phyloP scores from a whole-genome alignment of 352 stramenopile genomes.

The Phytopythium cucurbitacearum region DNA sequence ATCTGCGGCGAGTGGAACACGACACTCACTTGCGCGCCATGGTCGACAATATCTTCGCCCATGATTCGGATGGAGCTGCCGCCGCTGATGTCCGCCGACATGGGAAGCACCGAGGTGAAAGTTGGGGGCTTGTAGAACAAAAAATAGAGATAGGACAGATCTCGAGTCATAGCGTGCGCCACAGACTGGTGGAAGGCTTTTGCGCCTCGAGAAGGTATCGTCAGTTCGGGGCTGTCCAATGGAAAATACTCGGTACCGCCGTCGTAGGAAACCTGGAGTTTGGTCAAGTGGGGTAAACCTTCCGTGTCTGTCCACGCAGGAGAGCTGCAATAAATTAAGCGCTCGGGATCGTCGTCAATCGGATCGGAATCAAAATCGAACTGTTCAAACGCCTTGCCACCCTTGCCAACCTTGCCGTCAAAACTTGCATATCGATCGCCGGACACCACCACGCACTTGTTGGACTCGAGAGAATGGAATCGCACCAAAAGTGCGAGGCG shows the following conservation, averaged over 20 bases:
- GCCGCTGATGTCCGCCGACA: conserved; percentile 62
- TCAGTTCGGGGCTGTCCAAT: conserved; percentile 8
- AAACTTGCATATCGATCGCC: conserved; percentile 3
- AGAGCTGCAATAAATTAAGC: conserved; percentile 41
- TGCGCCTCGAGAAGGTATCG: not conserved
- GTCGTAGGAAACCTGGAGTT: conserved; percentile 72
- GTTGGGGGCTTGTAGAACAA: conserved; percentile 62
- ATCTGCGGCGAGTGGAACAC: conserved; percentile 50
- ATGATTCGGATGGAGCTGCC: conserved; percentile 61
- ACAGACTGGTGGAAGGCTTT: conserved; percentile 3
- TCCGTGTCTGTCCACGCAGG: conserved; percentile 27
- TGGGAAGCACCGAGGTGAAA: conserved; percentile 41
- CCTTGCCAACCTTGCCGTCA: no score
- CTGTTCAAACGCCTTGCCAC: no score
- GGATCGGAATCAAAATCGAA: not conserved
- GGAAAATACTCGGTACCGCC: conserved; percentile 49
- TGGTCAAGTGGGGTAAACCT: conserved; percentile 47
- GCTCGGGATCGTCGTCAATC: conserved; percentile 22
- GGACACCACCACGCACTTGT: conserved; percentile 12
- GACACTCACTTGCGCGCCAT: conserved; percentile 51
- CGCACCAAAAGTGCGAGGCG: conserved; percentile 42
- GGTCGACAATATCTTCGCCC: conserved; percentile 58
- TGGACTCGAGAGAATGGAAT: conserved; percentile 36
- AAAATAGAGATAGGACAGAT: conserved; percentile 73
- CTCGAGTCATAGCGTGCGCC: conserved; percentile 28